phyloP scores from a whole-genome alignment of 2,329 filamentous ascomycete genomes.

The Ophiostoma himal-ulmi region DNA sequence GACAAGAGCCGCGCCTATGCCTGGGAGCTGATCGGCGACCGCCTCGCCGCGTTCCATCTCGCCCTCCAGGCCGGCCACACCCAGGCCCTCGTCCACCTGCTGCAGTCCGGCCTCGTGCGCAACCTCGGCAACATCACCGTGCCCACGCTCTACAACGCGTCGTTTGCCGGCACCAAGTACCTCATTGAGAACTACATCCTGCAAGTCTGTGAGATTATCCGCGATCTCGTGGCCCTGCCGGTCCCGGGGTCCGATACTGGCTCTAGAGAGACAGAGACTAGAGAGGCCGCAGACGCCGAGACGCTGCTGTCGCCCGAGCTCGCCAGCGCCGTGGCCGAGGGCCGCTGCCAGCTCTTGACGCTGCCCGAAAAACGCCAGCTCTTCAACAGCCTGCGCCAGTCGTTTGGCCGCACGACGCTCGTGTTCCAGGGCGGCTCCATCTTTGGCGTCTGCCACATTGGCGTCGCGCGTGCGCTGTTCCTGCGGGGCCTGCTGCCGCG shows the following conservation, averaged over 20 bases:
- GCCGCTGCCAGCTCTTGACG: slow-evolving; percentile 21
- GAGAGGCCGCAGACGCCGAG: too few relatives aligned
- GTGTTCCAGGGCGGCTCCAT: slow-evolving; percentile 87
- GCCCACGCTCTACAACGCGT: slow-evolving; percentile 73
- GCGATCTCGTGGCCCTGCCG: slow-evolving; percentile 65
- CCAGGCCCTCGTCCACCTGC: slow-evolving; percentile 67
- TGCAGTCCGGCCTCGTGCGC: slow-evolving; percentile 71
- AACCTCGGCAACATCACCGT: slow-evolving; percentile 90
- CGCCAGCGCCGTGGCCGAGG: slow-evolving; percentile 23
- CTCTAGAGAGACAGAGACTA: neutral
- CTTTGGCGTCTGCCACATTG: slow-evolving; percentile 84
- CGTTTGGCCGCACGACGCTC: slow-evolving; percentile 78
- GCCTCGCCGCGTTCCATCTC: slow-evolving; percentile 41
- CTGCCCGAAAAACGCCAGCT: slow-evolving; percentile 63
- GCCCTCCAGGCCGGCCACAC: slow-evolving; percentile 51
- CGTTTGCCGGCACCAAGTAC: slow-evolving; percentile 82
- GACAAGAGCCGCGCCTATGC: slow-evolving; percentile 78
- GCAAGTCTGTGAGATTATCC: slow-evolving; percentile 73
- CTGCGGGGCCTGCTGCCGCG: slow-evolving; percentile 73
- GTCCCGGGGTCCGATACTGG: slow-evolving; percentile 33
- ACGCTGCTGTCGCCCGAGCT: slow-evolving; percentile 21
- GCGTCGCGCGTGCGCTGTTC: slow-evolving; percentile 83
- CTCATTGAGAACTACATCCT: slow-evolving; percentile 88
- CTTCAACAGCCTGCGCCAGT: slow-evolving; percentile 78
- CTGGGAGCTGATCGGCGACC: slow-evolving; percentile 73